Evolutionary conservation across 73 alveolate species (phyloP).

Genomic region (Tetrahymena elliotti): DNA sequence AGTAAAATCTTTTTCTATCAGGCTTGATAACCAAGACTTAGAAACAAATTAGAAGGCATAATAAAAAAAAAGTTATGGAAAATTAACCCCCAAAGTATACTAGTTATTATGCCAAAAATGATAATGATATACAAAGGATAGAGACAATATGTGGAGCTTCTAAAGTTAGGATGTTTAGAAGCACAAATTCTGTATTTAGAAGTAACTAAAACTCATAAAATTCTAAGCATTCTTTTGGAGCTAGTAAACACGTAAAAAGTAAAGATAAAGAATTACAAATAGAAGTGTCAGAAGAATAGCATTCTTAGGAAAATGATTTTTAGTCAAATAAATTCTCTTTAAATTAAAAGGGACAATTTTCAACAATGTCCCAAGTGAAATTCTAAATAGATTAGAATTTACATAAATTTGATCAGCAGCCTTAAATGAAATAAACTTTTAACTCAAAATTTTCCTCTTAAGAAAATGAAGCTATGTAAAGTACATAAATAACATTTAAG

Average conservation of each 20-base stretch:
- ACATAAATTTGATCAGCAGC: not conserved
- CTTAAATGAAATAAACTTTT: not conserved
- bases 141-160: not conserved
- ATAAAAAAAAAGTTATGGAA: not conserved
- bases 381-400: not conserved
- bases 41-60: not conserved
- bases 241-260: not conserved
- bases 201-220: not conserved
- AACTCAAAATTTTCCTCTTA: not conserved
- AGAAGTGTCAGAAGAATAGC: not conserved
- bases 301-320: not conserved
- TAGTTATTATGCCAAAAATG: not conserved
- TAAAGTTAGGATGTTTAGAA: not conserved
- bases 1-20: not conserved
- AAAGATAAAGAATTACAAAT: not conserved
- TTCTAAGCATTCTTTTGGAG: not conserved
- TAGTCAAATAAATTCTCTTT: not conserved
- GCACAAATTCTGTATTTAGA: not conserved
- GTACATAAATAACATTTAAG: not conserved
- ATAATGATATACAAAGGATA: not conserved
- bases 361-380: not conserved
- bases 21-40: not conserved
- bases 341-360: not conserved
- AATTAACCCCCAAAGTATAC: not conserved
- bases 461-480: not conserved